Conservation (phyloP, 1,284 basidiomycete genomes). For the Pascua sp. region DNA sequence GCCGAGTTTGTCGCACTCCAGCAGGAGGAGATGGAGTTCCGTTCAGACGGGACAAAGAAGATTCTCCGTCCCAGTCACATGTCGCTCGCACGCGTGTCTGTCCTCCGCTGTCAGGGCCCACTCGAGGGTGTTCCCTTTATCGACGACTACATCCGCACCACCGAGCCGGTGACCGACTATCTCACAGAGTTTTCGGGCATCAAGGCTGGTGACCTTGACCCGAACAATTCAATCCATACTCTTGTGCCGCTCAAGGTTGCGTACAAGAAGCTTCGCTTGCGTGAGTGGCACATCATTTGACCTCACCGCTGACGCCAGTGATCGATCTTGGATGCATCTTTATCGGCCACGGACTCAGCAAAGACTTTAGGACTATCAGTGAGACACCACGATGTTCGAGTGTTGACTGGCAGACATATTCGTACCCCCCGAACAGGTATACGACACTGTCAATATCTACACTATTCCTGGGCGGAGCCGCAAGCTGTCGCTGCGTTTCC, state of each 20-base stretch:
- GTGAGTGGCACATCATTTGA: conserved; percentile 21
- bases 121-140: conserved; percentile 86
- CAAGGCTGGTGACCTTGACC: conserved; percentile 87
- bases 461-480: conserved; percentile 77
- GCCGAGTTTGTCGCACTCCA: conserved; percentile 97
- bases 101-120: conserved; percentile 77
- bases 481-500: conserved; percentile 85
- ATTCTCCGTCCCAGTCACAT: conserved; percentile 86
- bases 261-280: conserved; percentile 92
- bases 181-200: conserved; percentile 96
- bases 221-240: conserved; percentile 74
- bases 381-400: conserved; percentile 41
- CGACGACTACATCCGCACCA: conserved; percentile 96
- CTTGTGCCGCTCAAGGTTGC: conserved; percentile 92
- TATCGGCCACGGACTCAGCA: conserved; percentile 97
- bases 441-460: conserved; percentile 95
- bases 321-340: conserved; percentile 96
- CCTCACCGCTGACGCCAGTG: conserved; percentile 45
- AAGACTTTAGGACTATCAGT: conserved; percentile 99
- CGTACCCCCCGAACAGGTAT: conserved; percentile 90
- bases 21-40: conserved; percentile 92
- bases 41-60: conserved; percentile 90
- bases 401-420: conserved; percentile 68
- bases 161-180: conserved; percentile 91
- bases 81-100: conserved; percentile 90